phyloP scores from a whole-genome alignment of 768 basidiomycete species.

The Pleurotus citrinopileatus region DNA sequence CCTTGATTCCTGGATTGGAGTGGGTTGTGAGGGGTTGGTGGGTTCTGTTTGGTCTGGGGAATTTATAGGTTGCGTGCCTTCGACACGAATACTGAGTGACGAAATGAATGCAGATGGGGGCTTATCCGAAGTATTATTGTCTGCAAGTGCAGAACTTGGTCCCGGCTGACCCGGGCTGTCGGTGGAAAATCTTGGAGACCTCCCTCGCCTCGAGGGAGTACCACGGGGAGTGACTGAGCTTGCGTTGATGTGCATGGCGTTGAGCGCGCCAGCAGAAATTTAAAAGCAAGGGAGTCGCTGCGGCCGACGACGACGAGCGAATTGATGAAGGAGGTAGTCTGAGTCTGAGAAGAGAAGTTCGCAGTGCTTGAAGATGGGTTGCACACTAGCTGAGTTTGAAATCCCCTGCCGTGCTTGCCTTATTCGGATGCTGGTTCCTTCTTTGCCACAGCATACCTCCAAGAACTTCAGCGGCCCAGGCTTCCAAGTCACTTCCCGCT shows the following conservation, averaged over 20 bases:
- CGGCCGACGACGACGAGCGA: not conserved
- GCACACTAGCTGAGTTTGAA: constrained; percentile 8
- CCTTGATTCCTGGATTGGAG: constrained; percentile 44
- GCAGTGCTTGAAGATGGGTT: constrained; percentile 10
- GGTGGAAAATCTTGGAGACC: constrained; percentile 54
- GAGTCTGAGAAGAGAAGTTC: constrained; percentile 1
- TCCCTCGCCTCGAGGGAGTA: constrained; percentile 60
- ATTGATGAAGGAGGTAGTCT: constrained; percentile 8
- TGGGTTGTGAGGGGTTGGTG: constrained; percentile 25
- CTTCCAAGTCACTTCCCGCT: constrained; percentile 10
- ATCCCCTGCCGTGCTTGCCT: constrained; percentile 5
- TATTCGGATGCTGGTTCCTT: constrained; percentile 5
- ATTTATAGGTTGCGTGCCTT: constrained; percentile 64
- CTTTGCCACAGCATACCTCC: constrained; percentile 12
- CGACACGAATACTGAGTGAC: constrained; percentile 74
- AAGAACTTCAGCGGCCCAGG: constrained; percentile 10
- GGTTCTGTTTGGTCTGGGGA: constrained; percentile 41
- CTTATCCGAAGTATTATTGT: constrained; percentile 47
- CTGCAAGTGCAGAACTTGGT: constrained; percentile 33
- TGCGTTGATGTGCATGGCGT: constrained; percentile 5
- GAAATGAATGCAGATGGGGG: constrained; percentile 54
- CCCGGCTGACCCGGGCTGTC: constrained; percentile 47
- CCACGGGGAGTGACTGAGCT: constrained; percentile 41
- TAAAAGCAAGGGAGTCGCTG: not conserved
- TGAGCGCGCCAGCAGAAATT: not conserved